Base-by-base conservation (phyloP, 2,329 filamentous ascomycete genomes). In the Cyphellophora europaea region DNA sequence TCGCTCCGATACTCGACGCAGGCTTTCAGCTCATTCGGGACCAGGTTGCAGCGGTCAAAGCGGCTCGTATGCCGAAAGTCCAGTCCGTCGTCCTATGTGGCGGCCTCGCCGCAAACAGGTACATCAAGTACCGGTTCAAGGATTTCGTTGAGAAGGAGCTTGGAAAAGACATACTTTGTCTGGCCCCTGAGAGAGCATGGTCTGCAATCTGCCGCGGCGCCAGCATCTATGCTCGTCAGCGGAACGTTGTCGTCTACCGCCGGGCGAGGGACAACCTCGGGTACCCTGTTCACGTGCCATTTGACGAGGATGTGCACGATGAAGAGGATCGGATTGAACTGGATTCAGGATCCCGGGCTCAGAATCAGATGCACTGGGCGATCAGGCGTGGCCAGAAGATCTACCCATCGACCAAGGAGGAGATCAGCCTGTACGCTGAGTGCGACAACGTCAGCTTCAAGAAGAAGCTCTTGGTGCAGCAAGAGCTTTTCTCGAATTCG, bases 201-300 rank as follows among this genome's bases (percentile, higher is more conserved):
- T 32, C 38, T 2, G 45, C 46, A 5, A 41, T 50, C 14, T 40
- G 37, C 4, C 34, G 27, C 11, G 46, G 44, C 16, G 46, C 44
- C 3, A 44, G 27, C 5, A n/a, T 50, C 3, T 21, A 34, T 5
- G 39, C 29, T 5, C 31, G 44, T 1, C 27, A 35, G 5, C 13
- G 23, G 5, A 19, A 19, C 1, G 16, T 23, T 11, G 35, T 49
- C 3, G 13, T 32, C 3, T 21, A 14, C 14, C 40, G 35, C 12
- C 30, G 28, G 31, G 31, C 37, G 6, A 27, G 42, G 8, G 32
- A 37, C 30, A 35, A 32, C 17, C 43, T 43, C 19, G 44, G 45
- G 0, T 33, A 44, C 8, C 19, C 14, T 2, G 27, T 33, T 3
- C 37, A 47, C 19, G n/a, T 32, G 27, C 13, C 34, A 8, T 50